Evolutionary conservation across 2,329 filamentous ascomycete species (phyloP).

Genomic region (Stagonosporopsis vannaccii): DNA sequence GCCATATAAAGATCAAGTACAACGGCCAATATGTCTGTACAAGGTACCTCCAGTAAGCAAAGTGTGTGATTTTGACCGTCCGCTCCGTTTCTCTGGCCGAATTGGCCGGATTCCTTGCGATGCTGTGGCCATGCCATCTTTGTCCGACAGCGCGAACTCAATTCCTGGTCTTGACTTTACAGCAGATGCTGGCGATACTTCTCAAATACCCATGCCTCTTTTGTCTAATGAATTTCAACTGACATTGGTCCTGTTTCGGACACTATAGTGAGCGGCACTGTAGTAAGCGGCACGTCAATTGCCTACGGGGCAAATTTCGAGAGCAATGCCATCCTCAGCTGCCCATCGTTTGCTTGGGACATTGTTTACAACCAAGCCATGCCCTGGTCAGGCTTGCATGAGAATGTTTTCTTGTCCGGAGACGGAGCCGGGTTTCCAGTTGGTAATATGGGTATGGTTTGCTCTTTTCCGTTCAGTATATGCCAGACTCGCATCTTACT

Average conservation of each 20-base stretch:
- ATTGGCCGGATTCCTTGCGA: not conserved
- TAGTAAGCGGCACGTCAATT: not conserved
- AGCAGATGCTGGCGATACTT: not conserved
- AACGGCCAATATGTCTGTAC: not conserved
- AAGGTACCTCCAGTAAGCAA: not conserved
- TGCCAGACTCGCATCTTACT: not conserved
- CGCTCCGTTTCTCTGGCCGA: not conserved
- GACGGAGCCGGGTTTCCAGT: too few relatives aligned
- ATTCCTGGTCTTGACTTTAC: not conserved
- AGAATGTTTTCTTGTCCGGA: not conserved
- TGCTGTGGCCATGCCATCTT: not conserved
- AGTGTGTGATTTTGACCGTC: not conserved
- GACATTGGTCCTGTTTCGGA: too few relatives aligned
- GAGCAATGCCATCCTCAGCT: not conserved
- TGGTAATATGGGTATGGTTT: too few relatives aligned
- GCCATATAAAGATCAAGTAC: not conserved
- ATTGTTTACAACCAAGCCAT: not conserved
- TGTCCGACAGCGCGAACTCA: not conserved
- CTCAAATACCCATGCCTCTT: not conserved
- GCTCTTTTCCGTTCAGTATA: too few relatives aligned
- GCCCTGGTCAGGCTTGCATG: not conserved
- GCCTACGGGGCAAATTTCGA: not conserved
- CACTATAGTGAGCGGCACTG: too few relatives aligned
- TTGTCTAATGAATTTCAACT: too few relatives aligned
- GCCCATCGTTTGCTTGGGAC: not conserved